These are phyloP conservation scores for Capsicum baccatum DNA, from an alignment of 257 asterid species.

Conservation along the genomic window DNA sequence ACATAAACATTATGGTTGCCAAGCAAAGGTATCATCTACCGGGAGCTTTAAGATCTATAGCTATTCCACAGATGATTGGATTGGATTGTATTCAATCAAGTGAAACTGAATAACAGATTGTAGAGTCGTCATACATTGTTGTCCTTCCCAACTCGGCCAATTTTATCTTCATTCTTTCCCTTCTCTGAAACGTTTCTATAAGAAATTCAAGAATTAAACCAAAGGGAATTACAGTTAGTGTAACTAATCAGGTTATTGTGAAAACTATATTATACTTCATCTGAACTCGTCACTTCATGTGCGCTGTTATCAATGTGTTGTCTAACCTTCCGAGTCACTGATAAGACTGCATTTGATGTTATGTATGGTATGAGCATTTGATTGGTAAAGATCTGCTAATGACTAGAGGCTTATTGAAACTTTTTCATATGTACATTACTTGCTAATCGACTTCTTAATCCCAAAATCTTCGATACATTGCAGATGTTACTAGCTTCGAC, in stretches of 20 bases:
- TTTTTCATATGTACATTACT: background rate
- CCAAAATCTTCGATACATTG: conserved; percentile 23
- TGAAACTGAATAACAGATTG: background rate
- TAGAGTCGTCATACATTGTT: background rate
- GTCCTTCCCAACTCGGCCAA: background rate
- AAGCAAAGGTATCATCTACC: background rate
- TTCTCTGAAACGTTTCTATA: background rate
- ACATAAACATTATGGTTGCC: background rate
- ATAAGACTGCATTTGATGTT: too few species aligned
- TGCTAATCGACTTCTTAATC: background rate
- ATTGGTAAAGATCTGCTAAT: background rate
- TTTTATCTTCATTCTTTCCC: conserved; percentile 1
- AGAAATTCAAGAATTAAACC: background rate
- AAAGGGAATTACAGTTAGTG: background rate
- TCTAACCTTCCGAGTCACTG: too few species aligned
- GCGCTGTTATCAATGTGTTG: background rate
- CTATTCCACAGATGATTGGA: background rate
- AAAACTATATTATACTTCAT: too few species aligned
- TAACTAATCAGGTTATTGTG: background rate
- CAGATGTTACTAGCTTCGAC: conserved; percentile 67
- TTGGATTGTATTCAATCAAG: too few species aligned
- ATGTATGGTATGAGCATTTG: background rate
- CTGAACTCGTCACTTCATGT: background rate
- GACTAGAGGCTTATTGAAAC: background rate
- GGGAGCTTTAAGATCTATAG: background rate